These are phyloP conservation scores for Astragalus glycyphyllos DNA, from an alignment of 306 rosid species.

Conservation along the genomic window DNA sequence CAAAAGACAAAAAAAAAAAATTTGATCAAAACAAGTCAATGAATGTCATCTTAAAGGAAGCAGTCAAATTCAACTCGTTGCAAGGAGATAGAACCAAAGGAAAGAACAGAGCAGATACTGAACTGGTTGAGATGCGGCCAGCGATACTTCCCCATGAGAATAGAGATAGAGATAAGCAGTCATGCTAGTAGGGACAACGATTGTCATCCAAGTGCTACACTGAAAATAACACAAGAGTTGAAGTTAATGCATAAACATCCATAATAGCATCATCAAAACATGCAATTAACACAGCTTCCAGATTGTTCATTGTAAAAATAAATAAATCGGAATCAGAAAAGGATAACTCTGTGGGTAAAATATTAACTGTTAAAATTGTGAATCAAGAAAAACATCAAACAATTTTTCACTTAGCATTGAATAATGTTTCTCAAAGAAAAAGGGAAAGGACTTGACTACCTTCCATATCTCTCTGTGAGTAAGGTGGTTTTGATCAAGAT, in stretches of 20 bases:
- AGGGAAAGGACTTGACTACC: constrained; percentile 61
- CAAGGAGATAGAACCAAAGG: constrained; percentile 36
- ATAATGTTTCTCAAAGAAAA: constrained; percentile 28
- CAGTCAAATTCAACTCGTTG: constrained; percentile 24
- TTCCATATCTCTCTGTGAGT: constrained; percentile 93
- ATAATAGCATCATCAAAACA: constrained; percentile 15
- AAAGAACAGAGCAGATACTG: constrained; percentile 48
- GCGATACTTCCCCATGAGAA: constrained; percentile 94
- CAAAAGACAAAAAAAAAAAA: constrained; percentile 29
- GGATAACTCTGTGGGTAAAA: too few species aligned
- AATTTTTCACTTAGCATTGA: constrained; percentile 19
- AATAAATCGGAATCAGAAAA: too few species aligned
- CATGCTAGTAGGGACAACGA: constrained; percentile 95
- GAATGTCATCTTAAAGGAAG: constrained; percentile 29
- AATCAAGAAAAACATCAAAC: constrained; percentile 31
- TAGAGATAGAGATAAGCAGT: constrained; percentile 97
- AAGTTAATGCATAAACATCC: constrained; percentile 32
- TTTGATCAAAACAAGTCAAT: constrained; percentile 10
- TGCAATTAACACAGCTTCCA: constrained; percentile 11
- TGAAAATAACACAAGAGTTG: constrained; percentile 55
- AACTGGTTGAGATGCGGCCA: constrained; percentile 98
- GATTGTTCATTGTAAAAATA: too few species aligned
- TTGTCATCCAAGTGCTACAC: constrained; percentile 99
- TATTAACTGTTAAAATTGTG: constrained; percentile 22
- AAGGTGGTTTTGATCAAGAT: constrained; percentile 90